Evolutionary conservation across 2,329 filamentous ascomycete species (phyloP).

Genomic region (Bipolaris cookei): DNA sequence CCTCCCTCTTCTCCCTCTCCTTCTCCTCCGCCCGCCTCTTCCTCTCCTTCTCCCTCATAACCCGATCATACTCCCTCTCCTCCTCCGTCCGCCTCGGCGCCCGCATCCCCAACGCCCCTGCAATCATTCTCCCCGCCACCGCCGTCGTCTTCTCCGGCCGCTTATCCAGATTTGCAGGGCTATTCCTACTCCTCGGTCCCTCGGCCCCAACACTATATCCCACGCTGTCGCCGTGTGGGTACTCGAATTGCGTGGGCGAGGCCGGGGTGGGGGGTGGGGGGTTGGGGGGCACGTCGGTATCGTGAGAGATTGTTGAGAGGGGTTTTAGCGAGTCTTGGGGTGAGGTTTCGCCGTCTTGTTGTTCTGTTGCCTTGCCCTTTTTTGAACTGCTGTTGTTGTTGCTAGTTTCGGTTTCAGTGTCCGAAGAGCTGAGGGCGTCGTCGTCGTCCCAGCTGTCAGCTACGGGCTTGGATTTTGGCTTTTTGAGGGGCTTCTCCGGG

Average conservation of each 20-base stretch:
- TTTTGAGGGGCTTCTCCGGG: conserved; percentile 40
- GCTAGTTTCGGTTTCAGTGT: conserved; percentile 40
- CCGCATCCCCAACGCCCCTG: conserved; percentile 81
- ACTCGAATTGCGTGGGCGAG: conserved; percentile 44
- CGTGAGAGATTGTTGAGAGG: conserved; percentile 22
- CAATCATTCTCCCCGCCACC: conserved; percentile 88
- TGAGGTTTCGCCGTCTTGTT: not conserved
- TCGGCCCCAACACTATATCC: conserved; percentile 21
- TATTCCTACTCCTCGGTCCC: conserved; percentile 29
- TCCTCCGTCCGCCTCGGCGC: conserved; percentile 85
- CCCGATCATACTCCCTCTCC: conserved; percentile 83
- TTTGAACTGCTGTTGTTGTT: not conserved
- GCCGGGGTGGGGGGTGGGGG: conserved; percentile 47
- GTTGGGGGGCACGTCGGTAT: conserved; percentile 24
- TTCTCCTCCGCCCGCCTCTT: conserved; percentile 76
- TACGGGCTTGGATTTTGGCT: conserved; percentile 52
- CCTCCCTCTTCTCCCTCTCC: conserved; percentile 67
- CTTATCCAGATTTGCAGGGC: conserved; percentile 34
- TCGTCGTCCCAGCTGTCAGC: conserved; percentile 84
- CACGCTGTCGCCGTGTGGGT: conserved; percentile 30
- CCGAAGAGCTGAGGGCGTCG: conserved; percentile 64
- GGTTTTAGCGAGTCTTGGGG: conserved; percentile 25
- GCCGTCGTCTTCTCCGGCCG: conserved; percentile 93
- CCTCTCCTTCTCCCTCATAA: conserved; percentile 82
- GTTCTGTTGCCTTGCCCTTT: not conserved